Base-by-base conservation (phyloP, 352 stramenopile species). In the Globisporangium irregulare region DNA sequence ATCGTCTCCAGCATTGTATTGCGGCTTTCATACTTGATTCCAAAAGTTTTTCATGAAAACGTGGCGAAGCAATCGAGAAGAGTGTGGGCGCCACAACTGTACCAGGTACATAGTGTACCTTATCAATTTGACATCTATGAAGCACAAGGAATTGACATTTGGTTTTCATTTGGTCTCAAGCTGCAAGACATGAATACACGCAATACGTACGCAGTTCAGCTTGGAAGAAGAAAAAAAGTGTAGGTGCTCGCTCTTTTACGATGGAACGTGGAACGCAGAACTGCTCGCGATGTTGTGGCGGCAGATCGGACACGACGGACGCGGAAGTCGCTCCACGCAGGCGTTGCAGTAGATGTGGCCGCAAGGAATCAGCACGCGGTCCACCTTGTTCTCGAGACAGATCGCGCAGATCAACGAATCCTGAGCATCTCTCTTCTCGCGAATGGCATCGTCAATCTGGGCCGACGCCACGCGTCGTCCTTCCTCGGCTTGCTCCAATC, bases 301-400 rank as follows among this genome's bases (percentile, higher is more conserved):
- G 46, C 87, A 93, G 46, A 93, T 80, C 29, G 87, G 87, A 51
- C 87, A 95, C 66, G 82, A 85, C 3, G 73, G 79, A 10, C 78
- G 81, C 18, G 81, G 85, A 22, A 95, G 69, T 9, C 78, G 84
- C 48, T 79, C 66, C 22, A 93, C 74, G 59, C 88, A 95, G n/a
- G 60, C 66, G 14, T 72, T 68, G 70, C 86, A 95, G 70, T 94
- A 93, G 43, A 93, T 92, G 74, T 95, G 86, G 34, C 86, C 88
- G 41, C 88, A 94, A 27, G 88, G 86, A 34, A 94, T 86, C 25
- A 95, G 73, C 68, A 95, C 86, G 66, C 84, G 81, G 59, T 95
- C 77, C 59, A 95, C 88, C 53, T 90, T 77, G 69, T 87, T 84
- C 67, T 95, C 88, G 22, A 95, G 75, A 64, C 88, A 95, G 51